Percentiles rank a stretch among this genome's conserved stretches.
Evolutionary conservation across 2,329 filamentous ascomycete species (phyloP).

Genomic region (Colletotrichum acutatum): DNA sequence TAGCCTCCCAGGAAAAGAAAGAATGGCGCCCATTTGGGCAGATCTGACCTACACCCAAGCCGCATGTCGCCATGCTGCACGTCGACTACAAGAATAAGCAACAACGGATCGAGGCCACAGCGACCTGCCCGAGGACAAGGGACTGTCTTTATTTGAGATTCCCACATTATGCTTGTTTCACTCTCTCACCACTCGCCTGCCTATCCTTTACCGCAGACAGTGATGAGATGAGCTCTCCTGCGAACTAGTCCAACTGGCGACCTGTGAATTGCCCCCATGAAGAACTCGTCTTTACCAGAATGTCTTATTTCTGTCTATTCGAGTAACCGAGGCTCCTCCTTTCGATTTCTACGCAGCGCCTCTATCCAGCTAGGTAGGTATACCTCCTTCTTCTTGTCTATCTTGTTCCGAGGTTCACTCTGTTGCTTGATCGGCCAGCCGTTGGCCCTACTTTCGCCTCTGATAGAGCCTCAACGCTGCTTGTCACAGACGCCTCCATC

Average conservation of each 20-base stretch:
- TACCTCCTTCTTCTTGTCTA: neutral
- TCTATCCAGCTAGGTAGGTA: neutral
- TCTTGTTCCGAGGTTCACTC: neutral
- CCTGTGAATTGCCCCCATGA: neutral
- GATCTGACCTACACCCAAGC: constrained; percentile 19
- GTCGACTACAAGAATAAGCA: constrained; percentile 30
- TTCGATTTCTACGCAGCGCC: neutral
- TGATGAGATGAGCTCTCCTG: neutral
- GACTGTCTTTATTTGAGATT: constrained; percentile 32
- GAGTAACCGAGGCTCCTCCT: constrained; percentile 17
- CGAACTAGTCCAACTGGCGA: neutral
- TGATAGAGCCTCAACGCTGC: neutral
- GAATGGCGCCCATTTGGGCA: constrained; percentile 21
- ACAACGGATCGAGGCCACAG: constrained; percentile 11
- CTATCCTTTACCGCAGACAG: neutral
- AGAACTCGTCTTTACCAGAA: constrained; percentile 16
- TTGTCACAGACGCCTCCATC: constrained; percentile 26
- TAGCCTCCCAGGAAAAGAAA: constrained; percentile 25
- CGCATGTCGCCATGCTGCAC: constrained; percentile 22
- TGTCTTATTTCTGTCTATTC: constrained; percentile 28
- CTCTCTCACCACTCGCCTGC: constrained; percentile 15
- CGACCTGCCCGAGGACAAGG: constrained; percentile 10
- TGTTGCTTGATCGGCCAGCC: neutral
- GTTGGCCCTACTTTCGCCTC: neutral
- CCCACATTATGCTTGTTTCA: constrained; percentile 31